These are phyloP conservation scores for Gracilaria gracilis DNA, from an alignment of 23 red algal species.

Conservation along the genomic window DNA sequence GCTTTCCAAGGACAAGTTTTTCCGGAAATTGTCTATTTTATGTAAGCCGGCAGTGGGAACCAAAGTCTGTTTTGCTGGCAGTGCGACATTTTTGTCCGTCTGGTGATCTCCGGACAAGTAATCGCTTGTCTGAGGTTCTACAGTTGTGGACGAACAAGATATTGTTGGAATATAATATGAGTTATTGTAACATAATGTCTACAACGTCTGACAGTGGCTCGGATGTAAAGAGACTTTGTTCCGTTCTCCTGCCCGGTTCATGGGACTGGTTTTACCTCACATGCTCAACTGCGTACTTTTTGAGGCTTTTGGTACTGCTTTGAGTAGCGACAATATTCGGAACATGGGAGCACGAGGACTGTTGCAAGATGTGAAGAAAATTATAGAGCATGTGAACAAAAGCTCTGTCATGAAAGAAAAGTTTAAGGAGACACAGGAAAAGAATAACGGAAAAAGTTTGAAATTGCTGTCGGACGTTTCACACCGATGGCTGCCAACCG, in stretches of 20 bases:
- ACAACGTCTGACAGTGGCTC: conserved; percentile 29
- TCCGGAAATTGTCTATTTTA: conserved; percentile 1
- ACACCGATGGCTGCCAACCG: conserved; percentile 16
- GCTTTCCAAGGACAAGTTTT: not conserved
- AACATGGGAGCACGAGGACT: not conserved
- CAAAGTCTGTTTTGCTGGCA: conserved; percentile 9
- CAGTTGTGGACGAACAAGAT: conserved; percentile 20
- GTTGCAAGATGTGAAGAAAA: not conserved
- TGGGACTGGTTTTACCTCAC: conserved; percentile 11
- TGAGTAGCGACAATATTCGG: not conserved
- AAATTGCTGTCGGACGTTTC: conserved; percentile 10
- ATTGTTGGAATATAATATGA: not conserved
- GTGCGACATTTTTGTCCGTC: conserved; percentile 4
- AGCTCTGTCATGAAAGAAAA: conserved; percentile 5
- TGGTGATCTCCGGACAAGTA: not conserved
- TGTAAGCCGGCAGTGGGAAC: not conserved
- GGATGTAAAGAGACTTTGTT: conserved; percentile 11
- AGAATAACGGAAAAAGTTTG: not conserved
- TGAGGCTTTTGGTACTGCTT: conserved; percentile 33
- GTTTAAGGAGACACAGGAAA: conserved; percentile 3
- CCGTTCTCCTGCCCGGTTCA: not conserved
- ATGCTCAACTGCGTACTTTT: conserved; percentile 18
- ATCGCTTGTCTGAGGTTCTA: conserved; percentile 1
- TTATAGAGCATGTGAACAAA: conserved; percentile 50
- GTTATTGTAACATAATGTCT: not conserved